These are phyloP conservation scores for Sideroxylon spinosum DNA, from an alignment of 179 eudicot genomes.

Conservation along the genomic window DNA sequence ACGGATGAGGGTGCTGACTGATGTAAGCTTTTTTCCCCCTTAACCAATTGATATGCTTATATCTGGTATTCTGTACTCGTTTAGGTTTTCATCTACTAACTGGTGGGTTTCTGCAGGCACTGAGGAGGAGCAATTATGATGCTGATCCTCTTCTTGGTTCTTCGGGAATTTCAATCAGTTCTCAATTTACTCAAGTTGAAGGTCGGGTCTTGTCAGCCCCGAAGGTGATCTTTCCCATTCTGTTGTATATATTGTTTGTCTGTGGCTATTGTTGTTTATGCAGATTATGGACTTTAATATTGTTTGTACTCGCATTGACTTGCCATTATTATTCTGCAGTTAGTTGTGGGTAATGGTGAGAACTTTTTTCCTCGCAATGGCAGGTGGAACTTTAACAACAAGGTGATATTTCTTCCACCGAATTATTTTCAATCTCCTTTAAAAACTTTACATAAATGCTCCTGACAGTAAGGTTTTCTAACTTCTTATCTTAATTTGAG, in stretches of 20 bases:
- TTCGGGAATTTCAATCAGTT: slow-evolving; percentile 52
- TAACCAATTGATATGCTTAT: not conserved
- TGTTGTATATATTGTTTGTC: too few species aligned
- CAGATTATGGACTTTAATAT: too few species aligned
- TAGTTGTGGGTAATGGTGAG: slow-evolving; percentile 49
- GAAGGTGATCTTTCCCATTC: slow-evolving; percentile 29
- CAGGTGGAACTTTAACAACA: slow-evolving; percentile 65
- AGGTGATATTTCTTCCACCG: slow-evolving; percentile 28
- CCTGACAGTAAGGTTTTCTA: not conserved
- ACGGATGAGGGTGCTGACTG: slow-evolving; percentile 37
- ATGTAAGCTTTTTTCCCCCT: slow-evolving; percentile 29
- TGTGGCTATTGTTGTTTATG: too few species aligned
- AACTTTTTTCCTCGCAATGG: slow-evolving; percentile 55
- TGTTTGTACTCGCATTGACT: too few species aligned
- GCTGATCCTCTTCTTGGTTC: slow-evolving; percentile 56
- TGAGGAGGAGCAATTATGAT: slow-evolving; percentile 47
- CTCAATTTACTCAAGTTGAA: slow-evolving; percentile 42
- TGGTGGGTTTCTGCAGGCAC: slow-evolving; percentile 26
- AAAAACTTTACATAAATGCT: too few species aligned
- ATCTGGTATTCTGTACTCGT: not conserved
- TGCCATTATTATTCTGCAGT: slow-evolving; percentile 25
- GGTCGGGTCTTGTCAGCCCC: slow-evolving; percentile 61
- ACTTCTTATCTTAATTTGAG: not conserved
- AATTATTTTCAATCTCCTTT: not conserved
- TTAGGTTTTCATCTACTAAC: not conserved